Percentiles rank a stretch among this genome's conserved stretches.
These are phyloP conservation scores for Clausena lansium DNA, from an alignment of 345 rosid species.

Conservation along the genomic window DNA sequence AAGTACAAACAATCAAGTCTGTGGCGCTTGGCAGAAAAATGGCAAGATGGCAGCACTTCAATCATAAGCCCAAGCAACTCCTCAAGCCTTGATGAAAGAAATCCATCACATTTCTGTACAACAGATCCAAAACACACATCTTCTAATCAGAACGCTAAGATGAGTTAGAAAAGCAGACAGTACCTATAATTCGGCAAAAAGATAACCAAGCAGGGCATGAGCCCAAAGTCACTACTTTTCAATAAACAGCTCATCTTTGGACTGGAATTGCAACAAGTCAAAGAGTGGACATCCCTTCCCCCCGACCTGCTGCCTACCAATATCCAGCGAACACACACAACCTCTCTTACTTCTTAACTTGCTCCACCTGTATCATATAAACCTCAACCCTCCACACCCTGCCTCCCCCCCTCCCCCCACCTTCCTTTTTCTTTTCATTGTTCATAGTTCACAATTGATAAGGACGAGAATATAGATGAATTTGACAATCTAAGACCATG, in stretches of 20 bases:
- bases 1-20: constrained; percentile 88
- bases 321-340: background rate
- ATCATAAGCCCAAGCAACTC: constrained; percentile 72
- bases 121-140: constrained; percentile 1
- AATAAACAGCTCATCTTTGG: background rate
- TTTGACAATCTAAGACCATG: background rate
- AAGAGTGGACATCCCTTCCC: background rate
- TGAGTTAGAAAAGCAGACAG: background rate
- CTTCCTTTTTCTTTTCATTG: background rate
- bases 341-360: too few relatives aligned
- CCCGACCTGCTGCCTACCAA: background rate
- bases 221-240: background rate
- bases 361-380: background rate
- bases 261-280: background rate
- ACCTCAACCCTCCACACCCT: background rate
- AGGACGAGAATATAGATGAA: background rate
- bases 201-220: background rate
- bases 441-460: background rate
- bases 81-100: constrained; percentile 55
- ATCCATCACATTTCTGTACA: constrained; percentile 55
- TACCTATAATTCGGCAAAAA: background rate
- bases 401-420: background rate
- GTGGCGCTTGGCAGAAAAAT: constrained; percentile 89
- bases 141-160: background rate
- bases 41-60: constrained; percentile 63